Evolutionary conservation across 129 eudicot genomes (phyloP).

Genomic region (Pittosporum tobira): DNA sequence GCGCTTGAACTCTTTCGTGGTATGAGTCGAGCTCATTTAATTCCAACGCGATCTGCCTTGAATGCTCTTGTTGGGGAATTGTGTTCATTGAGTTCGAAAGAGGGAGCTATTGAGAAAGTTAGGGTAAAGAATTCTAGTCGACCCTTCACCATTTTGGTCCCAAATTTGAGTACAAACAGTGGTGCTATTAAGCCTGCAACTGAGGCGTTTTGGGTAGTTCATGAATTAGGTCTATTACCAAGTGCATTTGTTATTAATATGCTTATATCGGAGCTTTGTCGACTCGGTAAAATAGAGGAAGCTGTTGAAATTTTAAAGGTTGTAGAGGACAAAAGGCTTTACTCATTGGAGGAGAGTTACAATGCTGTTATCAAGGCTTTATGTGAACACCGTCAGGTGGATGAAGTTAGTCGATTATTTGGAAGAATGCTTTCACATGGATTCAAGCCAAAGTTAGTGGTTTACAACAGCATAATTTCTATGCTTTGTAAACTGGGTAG

Average conservation of each 20-base stretch:
- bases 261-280: constrained; percentile 7
- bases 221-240: background rate
- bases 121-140: background rate
- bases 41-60: background rate
- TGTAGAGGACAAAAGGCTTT: constrained; percentile 1
- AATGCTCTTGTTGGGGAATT: background rate
- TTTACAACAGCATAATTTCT: constrained; percentile 1
- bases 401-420: constrained; percentile 1
- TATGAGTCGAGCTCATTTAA: background rate
- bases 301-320: background rate
- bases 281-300: background rate
- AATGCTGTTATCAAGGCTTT: background rate
- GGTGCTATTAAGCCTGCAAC: constrained; percentile 6
- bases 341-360: background rate
- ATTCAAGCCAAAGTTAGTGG: constrained; percentile 4
- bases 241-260: constrained; percentile 4
- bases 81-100: constrained; percentile 1
- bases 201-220: background rate
- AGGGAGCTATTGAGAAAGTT: constrained; percentile 1
- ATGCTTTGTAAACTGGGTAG: constrained; percentile 1
- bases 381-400: background rate
- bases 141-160: constrained; percentile 2
- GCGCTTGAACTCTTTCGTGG: background rate
- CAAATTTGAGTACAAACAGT: background rate
- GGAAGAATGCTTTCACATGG: background rate